Conservation (phyloP, 768 basidiomycete species). For the Mycena indigotica region DNA sequence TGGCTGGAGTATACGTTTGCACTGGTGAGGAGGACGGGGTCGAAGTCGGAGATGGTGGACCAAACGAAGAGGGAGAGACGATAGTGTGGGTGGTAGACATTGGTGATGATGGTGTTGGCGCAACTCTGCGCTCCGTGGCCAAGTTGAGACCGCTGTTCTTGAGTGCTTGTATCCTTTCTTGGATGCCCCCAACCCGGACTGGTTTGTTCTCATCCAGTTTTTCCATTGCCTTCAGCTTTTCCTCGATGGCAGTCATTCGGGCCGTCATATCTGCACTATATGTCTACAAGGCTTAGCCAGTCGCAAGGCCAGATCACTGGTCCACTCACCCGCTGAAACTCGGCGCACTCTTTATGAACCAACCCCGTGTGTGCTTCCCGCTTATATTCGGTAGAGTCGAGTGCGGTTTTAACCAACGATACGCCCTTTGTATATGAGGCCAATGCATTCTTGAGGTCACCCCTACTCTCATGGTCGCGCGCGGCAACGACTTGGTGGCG, state of each 20-base stretch:
- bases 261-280: conserved; percentile 42
- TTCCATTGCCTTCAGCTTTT: conserved; percentile 49
- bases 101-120: conserved; percentile 31
- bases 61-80: conserved; percentile 70
- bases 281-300: conserved; percentile 19
- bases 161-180: conserved; percentile 77
- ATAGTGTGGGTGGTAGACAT: conserved; percentile 52
- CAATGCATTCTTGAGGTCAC: conserved; percentile 65
- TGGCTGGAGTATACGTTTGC: conserved; percentile 1
- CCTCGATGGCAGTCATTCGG: conserved; percentile 44
- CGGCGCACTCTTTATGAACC: conserved; percentile 62
- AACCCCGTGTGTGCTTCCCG: conserved; percentile 55
- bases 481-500: conserved; percentile 57
- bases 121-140: neutral
- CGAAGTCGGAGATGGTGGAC: conserved; percentile 75
- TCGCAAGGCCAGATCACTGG: conserved; percentile 8
- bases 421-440: conserved; percentile 64
- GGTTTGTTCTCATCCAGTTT: conserved; percentile 41
- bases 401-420: conserved; percentile 55
- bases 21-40: conserved; percentile 60
- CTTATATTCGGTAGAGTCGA: conserved; percentile 61
- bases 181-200: conserved; percentile 68
- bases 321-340: conserved; percentile 63
- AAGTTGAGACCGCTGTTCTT: conserved; percentile 65
- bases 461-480: conserved; percentile 52